Base-by-base conservation (phyloP, 2,329 filamentous ascomycete species). In the Graphium sp. region DNA sequence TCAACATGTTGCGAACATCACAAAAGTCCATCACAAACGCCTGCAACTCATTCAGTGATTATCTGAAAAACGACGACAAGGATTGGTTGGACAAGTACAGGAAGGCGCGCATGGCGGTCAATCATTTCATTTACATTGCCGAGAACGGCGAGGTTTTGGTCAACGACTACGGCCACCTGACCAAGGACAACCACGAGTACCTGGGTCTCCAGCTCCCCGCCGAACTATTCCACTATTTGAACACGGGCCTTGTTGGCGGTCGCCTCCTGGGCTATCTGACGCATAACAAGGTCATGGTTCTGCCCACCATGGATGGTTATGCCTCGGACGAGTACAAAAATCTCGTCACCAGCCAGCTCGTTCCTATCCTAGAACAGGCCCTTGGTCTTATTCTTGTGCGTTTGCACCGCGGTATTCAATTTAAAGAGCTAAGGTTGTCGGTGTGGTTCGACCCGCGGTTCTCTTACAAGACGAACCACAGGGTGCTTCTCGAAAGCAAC, bases 181-280 rank as follows among this genome's bases (percentile, higher is more conserved):
- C 89, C 3, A 67, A 66, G 25, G 85, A 95, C 46, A 75, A 89
- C 38, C 81, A 91, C 45, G 76, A 87, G 43, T 85, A 94, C 45
- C 70, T 94, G 35, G 84, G 84, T n/a, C 70, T 91, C 34, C 78
- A 85, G 34, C 61, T 98, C 5, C 84, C 89, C 1, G 74, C 84
- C 22, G 89, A 98, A 51, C 61, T 95, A 12, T 85, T 87, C 47
- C 79, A 83, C 49, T 95, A 95, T 48, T 62, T 94, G 28, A 84
- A 83, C 33, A 74, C 69, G 29, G 89, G 83, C 19, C 57, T 94
- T 24, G 71, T 95, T 37, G 73, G 81, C 17, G 64, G 83, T 15
- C 72, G 81, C 26, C 62, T 93, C 21, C 65, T 92, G 9, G 81
- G 78, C 47, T 87, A 75, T 66, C 71, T 93, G 40, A 78, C 81